Base-by-base conservation (phyloP, 371 early-diverging fungal genomes). In the Saksenaea vasiformis region DNA sequence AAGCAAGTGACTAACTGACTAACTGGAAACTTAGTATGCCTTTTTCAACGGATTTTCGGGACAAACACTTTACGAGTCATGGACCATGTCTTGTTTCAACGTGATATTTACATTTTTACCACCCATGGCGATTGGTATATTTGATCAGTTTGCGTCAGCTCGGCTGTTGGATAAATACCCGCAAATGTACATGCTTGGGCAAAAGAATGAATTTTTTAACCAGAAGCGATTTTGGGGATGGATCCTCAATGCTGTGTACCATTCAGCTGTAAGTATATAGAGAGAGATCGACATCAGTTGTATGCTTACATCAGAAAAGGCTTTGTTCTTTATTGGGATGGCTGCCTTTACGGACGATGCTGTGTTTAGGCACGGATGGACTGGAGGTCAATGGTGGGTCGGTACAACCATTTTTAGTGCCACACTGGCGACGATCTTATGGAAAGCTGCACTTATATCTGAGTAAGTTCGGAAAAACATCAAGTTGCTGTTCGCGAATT, bases 161-260 rank as follows among this genome's bases (percentile, higher is more conserved):
- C 84, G 97, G 57, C 88, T 94, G 75, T 77, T 98, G 22, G 97
- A 95, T 68, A 88, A 93, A n/a, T 97, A 98, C 66, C 98, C 98
- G 3, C 96, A 97, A 74, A 88, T 98, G 89, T 98, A 98, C 74
- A 88, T 88, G 72, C 84, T 94, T 51, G 97, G 98, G 15, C 96
- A 96, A 72, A 86, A 79, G 39, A 85, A 88, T 39, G 93, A 91
- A 62, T 95, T 97, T 63, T 97, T 96, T 84, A 97, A 96, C 71
- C 91, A 91, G 67, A 78, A 83, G 36, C 83, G 89, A 26, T 98
- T 98, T 76, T 98, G 98, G 97, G 90, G 91, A n/a, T 96, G 95
- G 92, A 91, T 95, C 22, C 39, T 85, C 59, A 98, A 97, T 73
- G 97, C 95, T 10, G 93, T 97, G 54, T 91, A 86, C 74, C 98